Conservation (phyloP, 2,329 filamentous ascomycete genomes). For the Calonectria montana region DNA sequence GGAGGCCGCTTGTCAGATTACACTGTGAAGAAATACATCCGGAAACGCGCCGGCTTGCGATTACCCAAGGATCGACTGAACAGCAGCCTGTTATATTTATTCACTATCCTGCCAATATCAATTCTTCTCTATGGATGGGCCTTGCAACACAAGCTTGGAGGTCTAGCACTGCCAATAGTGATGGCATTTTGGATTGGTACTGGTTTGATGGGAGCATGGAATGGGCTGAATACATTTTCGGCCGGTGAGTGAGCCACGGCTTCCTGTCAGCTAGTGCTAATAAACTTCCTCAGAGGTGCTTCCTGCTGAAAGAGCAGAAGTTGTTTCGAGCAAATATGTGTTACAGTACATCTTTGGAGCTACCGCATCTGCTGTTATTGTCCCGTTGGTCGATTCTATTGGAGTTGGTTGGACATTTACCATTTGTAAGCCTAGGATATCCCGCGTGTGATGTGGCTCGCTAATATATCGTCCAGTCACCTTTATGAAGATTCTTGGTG, state of each 20-base stretch:
- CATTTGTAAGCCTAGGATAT: background rate
- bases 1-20: slow-evolving; percentile 19
- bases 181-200: slow-evolving; percentile 21
- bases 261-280: background rate
- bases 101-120: slow-evolving; percentile 8
- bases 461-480: background rate
- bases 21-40: slow-evolving; percentile 11
- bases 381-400: slow-evolving; percentile 12
- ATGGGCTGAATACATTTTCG: slow-evolving; percentile 20
- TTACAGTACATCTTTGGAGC: slow-evolving; percentile 21
- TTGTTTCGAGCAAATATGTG: slow-evolving; percentile 21
- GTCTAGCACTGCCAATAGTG: slow-evolving; percentile 11
- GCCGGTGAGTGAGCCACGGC: background rate
- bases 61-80: slow-evolving; percentile 20
- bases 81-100: background rate
- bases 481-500: background rate
- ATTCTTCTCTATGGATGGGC: slow-evolving; percentile 17
- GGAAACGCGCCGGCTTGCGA: slow-evolving; percentile 4
- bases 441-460: background rate
- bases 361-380: background rate
- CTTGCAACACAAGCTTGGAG: background rate
- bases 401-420: slow-evolving; percentile 17
- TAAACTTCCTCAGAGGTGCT: background rate
- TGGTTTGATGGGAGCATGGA: slow-evolving; percentile 25
- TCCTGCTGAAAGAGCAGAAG: slow-evolving; percentile 11